Conservation (phyloP, 1,139 yeast species). For the Debaryomycetaceae sp. region DNA sequence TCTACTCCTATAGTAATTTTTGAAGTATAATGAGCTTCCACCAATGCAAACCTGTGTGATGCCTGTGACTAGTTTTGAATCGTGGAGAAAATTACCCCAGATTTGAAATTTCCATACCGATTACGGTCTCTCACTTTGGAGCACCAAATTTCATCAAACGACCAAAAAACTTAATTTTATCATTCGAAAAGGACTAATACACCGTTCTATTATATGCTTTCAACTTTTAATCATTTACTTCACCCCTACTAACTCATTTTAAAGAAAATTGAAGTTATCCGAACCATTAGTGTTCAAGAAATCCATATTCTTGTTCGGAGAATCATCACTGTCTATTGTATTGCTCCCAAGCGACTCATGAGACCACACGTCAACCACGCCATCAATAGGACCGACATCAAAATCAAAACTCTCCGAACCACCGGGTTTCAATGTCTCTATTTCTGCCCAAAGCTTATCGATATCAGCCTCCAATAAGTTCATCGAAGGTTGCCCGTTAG, state of each 20-base stretch:
- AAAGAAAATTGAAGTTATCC: not conserved
- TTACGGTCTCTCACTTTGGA: no score
- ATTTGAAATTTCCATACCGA: no score
- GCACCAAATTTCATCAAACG: no score
- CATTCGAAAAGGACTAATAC: conserved; percentile 24
- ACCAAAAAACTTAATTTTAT: conserved; percentile 29
- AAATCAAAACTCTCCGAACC: not conserved
- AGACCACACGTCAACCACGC: not conserved
- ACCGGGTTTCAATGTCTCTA: not conserved
- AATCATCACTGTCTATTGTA: not conserved
- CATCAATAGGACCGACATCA: not conserved
- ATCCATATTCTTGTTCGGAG: not conserved
- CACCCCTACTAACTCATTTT: no score
- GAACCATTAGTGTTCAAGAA: not conserved
- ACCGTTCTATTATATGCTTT: no score
- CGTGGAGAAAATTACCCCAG: no score
- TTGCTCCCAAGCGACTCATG: not conserved
- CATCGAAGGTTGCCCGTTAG: not conserved
- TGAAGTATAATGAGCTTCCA: no score
- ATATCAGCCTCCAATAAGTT: not conserved
- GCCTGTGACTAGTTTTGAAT: no score
- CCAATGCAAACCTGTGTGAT: no score
- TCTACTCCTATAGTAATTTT: no score
- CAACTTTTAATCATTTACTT: no score
- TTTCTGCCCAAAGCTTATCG: not conserved